Percentiles rank a stretch among this genome's conserved stretches.
phyloP scores from a whole-genome alignment of 768 basidiomycete species.

The Phaeolepiota aurea region DNA sequence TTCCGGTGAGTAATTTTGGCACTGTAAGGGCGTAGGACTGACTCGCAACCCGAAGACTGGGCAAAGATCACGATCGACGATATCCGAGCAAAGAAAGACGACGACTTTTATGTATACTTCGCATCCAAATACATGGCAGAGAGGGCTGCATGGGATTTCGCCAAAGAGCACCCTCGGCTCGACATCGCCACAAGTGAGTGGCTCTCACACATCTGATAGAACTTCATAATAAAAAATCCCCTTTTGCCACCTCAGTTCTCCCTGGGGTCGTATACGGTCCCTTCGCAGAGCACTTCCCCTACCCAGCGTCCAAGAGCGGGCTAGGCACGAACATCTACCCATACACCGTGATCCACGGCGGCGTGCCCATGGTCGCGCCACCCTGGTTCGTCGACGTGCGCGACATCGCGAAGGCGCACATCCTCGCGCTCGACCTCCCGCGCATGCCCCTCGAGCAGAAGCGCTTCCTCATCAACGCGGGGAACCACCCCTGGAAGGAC shows the following conservation, averaged over 20 bases:
- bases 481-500: slow-evolving; percentile 15
- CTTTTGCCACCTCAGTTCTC: slow-evolving; percentile 17
- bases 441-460: slow-evolving; percentile 13
- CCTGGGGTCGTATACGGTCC: slow-evolving; percentile 30
- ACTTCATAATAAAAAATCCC: neutral
- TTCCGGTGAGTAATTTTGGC: slow-evolving; percentile 11
- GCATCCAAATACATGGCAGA: slow-evolving; percentile 34
- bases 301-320: slow-evolving; percentile 11
- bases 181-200: slow-evolving; percentile 28
- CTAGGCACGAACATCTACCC: slow-evolving; percentile 23
- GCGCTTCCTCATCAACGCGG: slow-evolving; percentile 14
- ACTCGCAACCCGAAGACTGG: slow-evolving; percentile 21
- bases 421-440: slow-evolving; percentile 20
- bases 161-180: slow-evolving; percentile 24
- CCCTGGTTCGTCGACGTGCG: slow-evolving; percentile 25
- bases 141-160: slow-evolving; percentile 32
- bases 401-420: slow-evolving; percentile 24
- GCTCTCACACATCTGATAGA: neutral
- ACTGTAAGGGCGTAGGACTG: no score
- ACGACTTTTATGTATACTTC: slow-evolving; percentile 26
- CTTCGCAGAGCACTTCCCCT: slow-evolving; percentile 20
- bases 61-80: slow-evolving; percentile 21
- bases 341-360: slow-evolving; percentile 17
- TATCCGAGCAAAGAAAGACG: slow-evolving; percentile 14
- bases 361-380: slow-evolving; percentile 11